Conservation (phyloP, 2,329 filamentous ascomycete genomes). For the Aspergillus proliferans region DNA sequence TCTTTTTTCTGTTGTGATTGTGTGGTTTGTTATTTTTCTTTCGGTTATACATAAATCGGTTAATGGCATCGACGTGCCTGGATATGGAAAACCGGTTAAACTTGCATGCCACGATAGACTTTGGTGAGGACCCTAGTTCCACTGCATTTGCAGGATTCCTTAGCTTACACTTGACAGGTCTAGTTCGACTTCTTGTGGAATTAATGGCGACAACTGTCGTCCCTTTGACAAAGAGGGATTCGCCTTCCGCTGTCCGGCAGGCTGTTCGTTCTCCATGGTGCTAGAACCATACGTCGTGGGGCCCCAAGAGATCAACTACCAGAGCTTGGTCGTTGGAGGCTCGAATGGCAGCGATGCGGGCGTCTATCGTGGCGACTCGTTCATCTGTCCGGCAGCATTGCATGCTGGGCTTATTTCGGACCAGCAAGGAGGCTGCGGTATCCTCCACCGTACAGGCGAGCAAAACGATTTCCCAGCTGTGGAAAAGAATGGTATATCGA, state of each 20-base stretch:
- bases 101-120: conserved; percentile 29
- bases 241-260: conserved; percentile 54
- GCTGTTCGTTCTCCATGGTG: conserved; percentile 47
- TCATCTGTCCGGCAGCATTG: conserved; percentile 55
- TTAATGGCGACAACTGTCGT: conserved; percentile 52
- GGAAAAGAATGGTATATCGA: conserved; percentile 46
- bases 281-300: conserved; percentile 54
- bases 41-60: conserved; percentile 25
- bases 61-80: conserved; percentile 22
- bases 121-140: conserved; percentile 24
- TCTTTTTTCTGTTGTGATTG: conserved; percentile 18
- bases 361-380: conserved; percentile 55
- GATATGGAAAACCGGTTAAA: conserved; percentile 29
- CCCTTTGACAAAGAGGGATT: conserved; percentile 51
- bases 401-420: conserved; percentile 54
- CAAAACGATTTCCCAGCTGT: conserved; percentile 41
- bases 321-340: conserved; percentile 51
- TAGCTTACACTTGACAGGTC: conserved; percentile 15
- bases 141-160: background rate
- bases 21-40: conserved; percentile 31
- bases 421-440: conserved; percentile 51
- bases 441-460: conserved; percentile 49
- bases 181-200: conserved; percentile 44
- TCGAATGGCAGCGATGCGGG: conserved; percentile 38
- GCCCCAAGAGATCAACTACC: conserved; percentile 49